Evolutionary conservation across 306 rosid genomes (phyloP).

Genomic region (Castanea mollissima): DNA sequence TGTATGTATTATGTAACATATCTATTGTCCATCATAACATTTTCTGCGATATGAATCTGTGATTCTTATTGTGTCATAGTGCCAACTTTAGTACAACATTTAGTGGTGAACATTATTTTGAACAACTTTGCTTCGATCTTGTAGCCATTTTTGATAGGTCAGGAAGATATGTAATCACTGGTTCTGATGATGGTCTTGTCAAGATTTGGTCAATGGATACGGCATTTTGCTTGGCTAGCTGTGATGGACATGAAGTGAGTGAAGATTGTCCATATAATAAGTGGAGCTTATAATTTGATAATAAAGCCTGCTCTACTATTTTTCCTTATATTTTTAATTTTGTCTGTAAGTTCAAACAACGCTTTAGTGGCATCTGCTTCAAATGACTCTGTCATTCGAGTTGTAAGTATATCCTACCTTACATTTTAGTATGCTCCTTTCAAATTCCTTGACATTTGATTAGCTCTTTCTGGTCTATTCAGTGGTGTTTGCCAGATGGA

Average conservation of each 20-base stretch:
- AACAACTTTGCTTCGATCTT: constrained; percentile 30
- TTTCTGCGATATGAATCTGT: background rate
- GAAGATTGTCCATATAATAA: constrained; percentile 22
- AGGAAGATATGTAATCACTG: constrained; percentile 88
- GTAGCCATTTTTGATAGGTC: constrained; percentile 92
- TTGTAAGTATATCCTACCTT: constrained; percentile 48
- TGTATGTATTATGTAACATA: background rate
- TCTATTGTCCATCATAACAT: background rate
- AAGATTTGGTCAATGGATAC: constrained; percentile 97
- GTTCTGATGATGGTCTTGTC: constrained; percentile 91
- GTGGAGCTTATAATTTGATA: constrained; percentile 19
- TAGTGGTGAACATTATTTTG: background rate
- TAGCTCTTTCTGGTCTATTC: constrained; percentile 29
- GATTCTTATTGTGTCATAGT: background rate
- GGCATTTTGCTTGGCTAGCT: constrained; percentile 81
- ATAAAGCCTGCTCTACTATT: background rate
- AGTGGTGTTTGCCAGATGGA: constrained; percentile 94
- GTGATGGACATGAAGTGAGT: constrained; percentile 91
- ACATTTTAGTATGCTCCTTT: constrained; percentile 3
- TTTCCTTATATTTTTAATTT: constrained; percentile 4
- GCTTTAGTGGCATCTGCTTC: constrained; percentile 91
- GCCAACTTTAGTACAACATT: background rate
- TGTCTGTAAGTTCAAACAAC: constrained; percentile 56
- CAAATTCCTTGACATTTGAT: constrained; percentile 17
- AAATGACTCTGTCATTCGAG: constrained; percentile 81